phyloP scores from a whole-genome alignment of 2,329 filamentous ascomycete species.

The Diaporthe vaccinii region DNA sequence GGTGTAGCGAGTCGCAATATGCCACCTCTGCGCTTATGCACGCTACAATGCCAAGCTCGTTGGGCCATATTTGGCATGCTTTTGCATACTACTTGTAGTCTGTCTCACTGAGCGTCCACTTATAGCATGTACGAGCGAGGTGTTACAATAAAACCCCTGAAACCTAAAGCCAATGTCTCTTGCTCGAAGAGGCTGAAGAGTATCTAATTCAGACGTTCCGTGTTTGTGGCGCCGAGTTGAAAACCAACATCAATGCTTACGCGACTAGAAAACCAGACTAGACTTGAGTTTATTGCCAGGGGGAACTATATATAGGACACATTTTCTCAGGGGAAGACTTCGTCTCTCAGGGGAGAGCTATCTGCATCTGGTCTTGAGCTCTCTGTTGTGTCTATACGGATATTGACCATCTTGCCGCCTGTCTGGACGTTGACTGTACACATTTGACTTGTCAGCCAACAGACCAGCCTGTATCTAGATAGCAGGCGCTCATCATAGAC shows the following conservation, averaged over 20 bases:
- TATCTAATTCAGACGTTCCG: not conserved
- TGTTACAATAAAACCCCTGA: not conserved
- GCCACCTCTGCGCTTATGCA: constrained; percentile 15
- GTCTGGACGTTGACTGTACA: not conserved
- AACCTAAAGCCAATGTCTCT: not conserved
- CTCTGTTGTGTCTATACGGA: not conserved
- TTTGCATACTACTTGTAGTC: not conserved
- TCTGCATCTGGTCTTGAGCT: not conserved
- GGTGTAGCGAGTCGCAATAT: not conserved
- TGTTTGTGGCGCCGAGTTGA: not conserved
- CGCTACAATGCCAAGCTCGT: constrained; percentile 3
- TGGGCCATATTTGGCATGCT: not conserved
- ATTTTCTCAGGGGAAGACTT: not conserved
- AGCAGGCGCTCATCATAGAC: not conserved
- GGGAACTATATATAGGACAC: not conserved
- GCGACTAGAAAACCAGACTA: not conserved
- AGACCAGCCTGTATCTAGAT: not conserved
- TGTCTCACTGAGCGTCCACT: not conserved
- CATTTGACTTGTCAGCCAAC: not conserved
- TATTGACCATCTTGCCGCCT: not conserved
- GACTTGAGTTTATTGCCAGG: not conserved
- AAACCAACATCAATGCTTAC: not conserved
- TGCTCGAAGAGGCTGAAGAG: not conserved
- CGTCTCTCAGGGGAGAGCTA: too few species aligned
- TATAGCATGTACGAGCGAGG: not conserved